Conservation (phyloP, 352 stramenopile species). For the Phytophthora quininea region DNA sequence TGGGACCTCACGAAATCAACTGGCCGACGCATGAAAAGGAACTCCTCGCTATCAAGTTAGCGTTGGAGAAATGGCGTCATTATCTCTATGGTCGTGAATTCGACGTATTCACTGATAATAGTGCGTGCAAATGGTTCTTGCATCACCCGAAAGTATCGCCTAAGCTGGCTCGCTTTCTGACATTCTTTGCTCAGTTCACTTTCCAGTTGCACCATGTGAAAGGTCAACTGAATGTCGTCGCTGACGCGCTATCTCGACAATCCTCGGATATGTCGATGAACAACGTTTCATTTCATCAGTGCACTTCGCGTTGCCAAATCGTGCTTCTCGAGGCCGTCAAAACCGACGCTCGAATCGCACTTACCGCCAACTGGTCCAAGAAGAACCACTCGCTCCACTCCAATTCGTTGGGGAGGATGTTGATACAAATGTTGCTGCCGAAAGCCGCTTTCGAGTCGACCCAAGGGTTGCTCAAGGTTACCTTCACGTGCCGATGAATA, state of each 20-base stretch:
- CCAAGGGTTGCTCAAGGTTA: constrained; percentile 5
- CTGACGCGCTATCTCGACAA: constrained; percentile 7
- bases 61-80: constrained; percentile 16
- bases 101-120: constrained; percentile 8
- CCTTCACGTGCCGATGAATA: neutral
- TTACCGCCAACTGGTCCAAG: constrained; percentile 2
- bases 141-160: constrained; percentile 12
- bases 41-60: constrained; percentile 22
- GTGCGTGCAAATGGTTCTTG: constrained; percentile 13
- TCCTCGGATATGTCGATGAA: constrained; percentile 5
- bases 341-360: neutral
- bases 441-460: neutral
- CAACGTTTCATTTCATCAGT: constrained; percentile 1
- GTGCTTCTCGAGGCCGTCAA: neutral
- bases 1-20: constrained; percentile 13
- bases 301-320: constrained; percentile 1
- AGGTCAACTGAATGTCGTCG: constrained; percentile 7
- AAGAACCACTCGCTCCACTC: neutral
- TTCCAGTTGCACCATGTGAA: constrained; percentile 17
- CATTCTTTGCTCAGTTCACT: constrained; percentile 11
- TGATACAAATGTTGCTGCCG: neutral
- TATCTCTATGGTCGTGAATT: constrained; percentile 22
- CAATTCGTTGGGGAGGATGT: constrained; percentile 5
- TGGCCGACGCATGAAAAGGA: constrained; percentile 27
- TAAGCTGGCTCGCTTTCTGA: constrained; percentile 17